A percentile compares a stretch with the other conserved stretches of the same genome.
These are phyloP conservation scores for Quambalaria eucalypti DNA, from an alignment of 1,284 basidiomycete genomes.

Conservation along the genomic window DNA sequence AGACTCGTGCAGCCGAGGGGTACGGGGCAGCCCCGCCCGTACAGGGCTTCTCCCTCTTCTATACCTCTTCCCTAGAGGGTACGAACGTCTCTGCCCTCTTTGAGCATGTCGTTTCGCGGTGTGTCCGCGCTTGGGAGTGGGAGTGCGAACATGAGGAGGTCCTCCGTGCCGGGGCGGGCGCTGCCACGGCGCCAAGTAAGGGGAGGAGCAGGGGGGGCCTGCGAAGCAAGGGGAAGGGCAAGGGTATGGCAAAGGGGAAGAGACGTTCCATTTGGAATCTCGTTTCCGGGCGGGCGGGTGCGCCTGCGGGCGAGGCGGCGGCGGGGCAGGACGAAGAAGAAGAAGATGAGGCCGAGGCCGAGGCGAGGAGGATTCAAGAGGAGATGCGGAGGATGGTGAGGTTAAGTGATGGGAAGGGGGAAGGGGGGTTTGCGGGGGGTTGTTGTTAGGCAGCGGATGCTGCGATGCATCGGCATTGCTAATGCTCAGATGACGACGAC, in stretches of 20 bases:
- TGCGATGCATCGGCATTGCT: no score
- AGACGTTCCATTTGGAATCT: neutral
- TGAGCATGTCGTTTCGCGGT: slow-evolving; percentile 22
- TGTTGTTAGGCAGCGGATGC: no score
- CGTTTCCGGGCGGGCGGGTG: neutral
- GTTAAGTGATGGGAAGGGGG: neutral
- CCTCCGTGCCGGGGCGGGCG: no score
- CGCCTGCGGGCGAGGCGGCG: neutral
- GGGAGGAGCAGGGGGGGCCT: no score
- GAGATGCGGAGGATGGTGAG: slow-evolving; percentile 1
- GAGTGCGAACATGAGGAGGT: slow-evolving; percentile 5
- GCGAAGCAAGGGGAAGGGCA: no score
- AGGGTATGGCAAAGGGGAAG: no score
- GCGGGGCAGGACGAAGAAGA: neutral
- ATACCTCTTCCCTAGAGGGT: slow-evolving; percentile 26
- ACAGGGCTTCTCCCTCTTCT: slow-evolving; percentile 34
- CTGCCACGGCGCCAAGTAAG: no score
- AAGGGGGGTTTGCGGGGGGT: no score
- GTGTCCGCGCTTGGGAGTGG: slow-evolving; percentile 9
- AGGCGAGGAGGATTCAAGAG: neutral
- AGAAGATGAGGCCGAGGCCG: neutral
- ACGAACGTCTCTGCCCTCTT: slow-evolving; percentile 25
- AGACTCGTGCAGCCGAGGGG: no score
- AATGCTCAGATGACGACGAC: no score
- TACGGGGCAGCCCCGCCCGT: neutral